Conservation (phyloP, 768 basidiomycete genomes). For the Russula virescens region DNA sequence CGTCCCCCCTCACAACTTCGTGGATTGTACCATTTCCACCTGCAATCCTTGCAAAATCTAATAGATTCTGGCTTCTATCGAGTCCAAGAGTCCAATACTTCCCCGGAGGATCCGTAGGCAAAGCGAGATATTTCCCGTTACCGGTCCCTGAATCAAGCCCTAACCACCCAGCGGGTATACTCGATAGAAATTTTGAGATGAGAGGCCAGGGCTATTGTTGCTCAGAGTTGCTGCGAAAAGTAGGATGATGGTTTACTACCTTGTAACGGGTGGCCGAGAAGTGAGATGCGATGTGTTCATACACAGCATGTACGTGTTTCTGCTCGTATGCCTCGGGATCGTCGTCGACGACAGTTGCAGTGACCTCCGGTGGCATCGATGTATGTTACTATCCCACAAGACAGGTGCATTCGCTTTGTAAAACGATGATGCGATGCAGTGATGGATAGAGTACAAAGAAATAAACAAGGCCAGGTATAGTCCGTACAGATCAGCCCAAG, state of each 20-base stretch:
- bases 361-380: constrained; percentile 31
- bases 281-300: constrained; percentile 80
- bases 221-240: constrained; percentile 1
- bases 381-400: neutral
- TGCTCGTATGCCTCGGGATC: constrained; percentile 60
- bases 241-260: constrained; percentile 34
- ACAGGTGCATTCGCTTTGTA: neutral
- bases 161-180: constrained; percentile 68
- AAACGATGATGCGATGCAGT: no score
- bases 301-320: constrained; percentile 73
- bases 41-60: constrained; percentile 67
- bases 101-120: constrained; percentile 56
- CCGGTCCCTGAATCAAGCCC: constrained; percentile 95
- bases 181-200: constrained; percentile 66
- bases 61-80: constrained; percentile 73
- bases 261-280: constrained; percentile 90
- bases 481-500: neutral
- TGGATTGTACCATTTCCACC: constrained; percentile 42
- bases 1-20: constrained; percentile 80
- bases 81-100: constrained; percentile 73
- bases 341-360: constrained; percentile 36
- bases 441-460: neutral
- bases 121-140: constrained; percentile 93
- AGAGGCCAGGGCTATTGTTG: constrained; percentile 79
- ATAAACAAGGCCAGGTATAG: neutral